Evolutionary conservation across 2,329 filamentous ascomycete genomes (phyloP).

Genomic region (Aspergillus nomiae): DNA sequence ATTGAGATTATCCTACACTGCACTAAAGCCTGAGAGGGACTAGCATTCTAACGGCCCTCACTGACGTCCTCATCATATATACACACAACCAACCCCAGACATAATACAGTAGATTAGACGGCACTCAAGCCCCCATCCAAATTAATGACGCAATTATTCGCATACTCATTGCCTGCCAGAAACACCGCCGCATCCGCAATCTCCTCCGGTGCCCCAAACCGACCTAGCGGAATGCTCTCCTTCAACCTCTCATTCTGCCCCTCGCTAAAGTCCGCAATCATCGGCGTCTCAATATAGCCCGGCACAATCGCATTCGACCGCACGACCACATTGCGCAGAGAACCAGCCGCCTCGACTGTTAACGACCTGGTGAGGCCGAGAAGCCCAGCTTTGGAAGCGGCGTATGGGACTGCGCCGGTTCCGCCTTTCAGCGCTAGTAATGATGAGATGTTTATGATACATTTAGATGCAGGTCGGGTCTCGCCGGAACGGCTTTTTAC

Average conservation of each 20-base stretch:
- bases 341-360: constrained; percentile 34
- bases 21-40: not conserved
- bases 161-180: constrained; percentile 74
- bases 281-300: constrained; percentile 79
- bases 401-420: constrained; percentile 71
- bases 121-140: constrained; percentile 83
- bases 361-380: constrained; percentile 57
- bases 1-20: not conserved
- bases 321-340: constrained; percentile 65
- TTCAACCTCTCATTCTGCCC: constrained; percentile 32
- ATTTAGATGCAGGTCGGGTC: constrained; percentile 60
- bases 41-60: not conserved
- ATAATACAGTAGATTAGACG: constrained; percentile 38
- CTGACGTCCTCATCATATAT: not conserved
- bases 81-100: not conserved
- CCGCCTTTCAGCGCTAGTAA: constrained; percentile 71
- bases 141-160: constrained; percentile 84
- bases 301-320: constrained; percentile 80
- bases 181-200: constrained; percentile 82
- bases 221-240: constrained; percentile 62
- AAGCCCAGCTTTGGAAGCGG: constrained; percentile 78
- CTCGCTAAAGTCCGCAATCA: constrained; percentile 63
- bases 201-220: constrained; percentile 70
- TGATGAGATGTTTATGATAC: constrained; percentile 81
- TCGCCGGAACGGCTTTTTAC: constrained; percentile 23